phyloP scores from a whole-genome alignment of 106 monocot genomes.

The Gastrodia elata region DNA sequence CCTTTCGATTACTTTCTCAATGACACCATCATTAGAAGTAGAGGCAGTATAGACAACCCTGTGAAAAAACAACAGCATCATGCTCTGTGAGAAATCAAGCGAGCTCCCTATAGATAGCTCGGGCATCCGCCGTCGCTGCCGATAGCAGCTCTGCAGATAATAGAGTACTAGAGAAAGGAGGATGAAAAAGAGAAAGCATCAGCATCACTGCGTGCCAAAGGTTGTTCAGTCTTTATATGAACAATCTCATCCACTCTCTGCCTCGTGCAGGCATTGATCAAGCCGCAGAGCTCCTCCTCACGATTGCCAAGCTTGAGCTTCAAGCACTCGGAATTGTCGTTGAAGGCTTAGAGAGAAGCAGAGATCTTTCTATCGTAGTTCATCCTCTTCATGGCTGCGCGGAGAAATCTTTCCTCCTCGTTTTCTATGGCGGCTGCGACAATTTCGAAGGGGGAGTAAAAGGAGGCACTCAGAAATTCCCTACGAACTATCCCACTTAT shows the following conservation, averaged over 20 bases:
- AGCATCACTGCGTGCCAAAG: not conserved
- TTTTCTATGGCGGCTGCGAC: slow-evolving; percentile 2
- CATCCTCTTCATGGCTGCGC: slow-evolving; percentile 29
- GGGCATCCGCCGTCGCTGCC: slow-evolving; percentile 9
- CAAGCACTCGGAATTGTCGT: slow-evolving; percentile 35
- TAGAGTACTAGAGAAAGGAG: slow-evolving; percentile 7
- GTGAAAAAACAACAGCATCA: too few relatives aligned
- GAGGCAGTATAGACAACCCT: too few relatives aligned
- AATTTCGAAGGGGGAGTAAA: slow-evolving; percentile 26
- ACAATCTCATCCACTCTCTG: not conserved
- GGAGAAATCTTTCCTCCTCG: slow-evolving; percentile 1
- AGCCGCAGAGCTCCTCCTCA: slow-evolving; percentile 1
- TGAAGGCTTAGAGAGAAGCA: slow-evolving; percentile 36
- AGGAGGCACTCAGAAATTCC: too few relatives aligned
- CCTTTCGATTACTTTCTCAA: slow-evolving; percentile 5
- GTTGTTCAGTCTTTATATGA: slow-evolving; percentile 5
- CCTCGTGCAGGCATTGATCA: not conserved
- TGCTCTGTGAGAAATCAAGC: slow-evolving; percentile 43
- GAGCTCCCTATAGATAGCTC: slow-evolving; percentile 40
- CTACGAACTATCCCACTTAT: too few relatives aligned
- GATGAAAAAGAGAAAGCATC: not conserved
- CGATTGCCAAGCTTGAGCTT: slow-evolving; percentile 5
- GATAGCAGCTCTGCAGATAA: not conserved
- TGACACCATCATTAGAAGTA: too few relatives aligned
- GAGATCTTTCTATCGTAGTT: slow-evolving; percentile 42